These are phyloP conservation scores for Arxiozyma telluris DNA, from an alignment of 1,139 yeast species.

Conservation along the genomic window DNA sequence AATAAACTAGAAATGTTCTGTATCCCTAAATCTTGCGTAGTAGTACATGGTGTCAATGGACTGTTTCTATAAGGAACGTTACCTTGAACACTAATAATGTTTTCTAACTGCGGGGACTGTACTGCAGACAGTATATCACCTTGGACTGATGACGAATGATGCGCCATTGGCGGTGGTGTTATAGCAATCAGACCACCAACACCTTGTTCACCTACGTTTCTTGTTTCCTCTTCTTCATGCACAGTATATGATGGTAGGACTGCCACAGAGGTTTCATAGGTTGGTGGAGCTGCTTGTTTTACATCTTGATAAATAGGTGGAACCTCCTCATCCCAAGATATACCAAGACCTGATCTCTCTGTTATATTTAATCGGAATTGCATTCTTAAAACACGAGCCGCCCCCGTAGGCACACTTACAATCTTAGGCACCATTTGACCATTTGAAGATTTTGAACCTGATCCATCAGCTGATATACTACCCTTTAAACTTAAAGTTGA, in stretches of 20 bases:
- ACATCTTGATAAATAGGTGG: slow-evolving; percentile 94
- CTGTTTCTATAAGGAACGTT: slow-evolving; percentile 23
- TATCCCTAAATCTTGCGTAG: slow-evolving; percentile 21
- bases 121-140: slow-evolving; percentile 12
- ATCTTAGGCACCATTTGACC: slow-evolving; percentile 11
- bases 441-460: not conserved
- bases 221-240: not conserved
- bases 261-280: slow-evolving; percentile 23
- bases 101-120: slow-evolving; percentile 23
- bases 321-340: slow-evolving; percentile 98
- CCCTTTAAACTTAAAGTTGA: not conserved
- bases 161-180: slow-evolving; percentile 10
- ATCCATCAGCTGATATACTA: slow-evolving; percentile 1
- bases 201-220: not conserved
- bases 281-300: slow-evolving; percentile 76
- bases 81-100: slow-evolving; percentile 28
- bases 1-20: slow-evolving; percentile 20
- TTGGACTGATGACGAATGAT: slow-evolving; percentile 4
- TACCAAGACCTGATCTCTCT: slow-evolving; percentile 90
- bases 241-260: slow-evolving; percentile 2
- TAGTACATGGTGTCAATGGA: slow-evolving; percentile 26
- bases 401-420: slow-evolving; percentile 81
- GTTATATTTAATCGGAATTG: slow-evolving; percentile 75
- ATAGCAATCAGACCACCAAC: slow-evolving; percentile 3
- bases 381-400: slow-evolving; percentile 90